Evolutionary conservation across 2,329 filamentous ascomycete species (phyloP).

Genomic region (Fusarium temperatum): DNA sequence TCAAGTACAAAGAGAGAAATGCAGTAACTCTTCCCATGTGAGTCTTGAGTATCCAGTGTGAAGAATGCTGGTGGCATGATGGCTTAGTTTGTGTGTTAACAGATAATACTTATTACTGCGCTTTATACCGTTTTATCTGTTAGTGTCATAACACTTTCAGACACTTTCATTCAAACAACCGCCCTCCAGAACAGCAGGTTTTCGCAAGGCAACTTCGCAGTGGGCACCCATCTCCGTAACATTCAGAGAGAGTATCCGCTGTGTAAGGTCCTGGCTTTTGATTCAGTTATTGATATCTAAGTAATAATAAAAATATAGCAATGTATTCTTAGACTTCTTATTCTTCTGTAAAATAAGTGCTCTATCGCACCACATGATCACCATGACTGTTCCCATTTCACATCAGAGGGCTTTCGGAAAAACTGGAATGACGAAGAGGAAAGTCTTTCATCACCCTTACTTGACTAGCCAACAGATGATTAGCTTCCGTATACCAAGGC

Average conservation of each 20-base stretch:
- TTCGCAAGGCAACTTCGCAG: accelerated
- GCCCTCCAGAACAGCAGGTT: accelerated
- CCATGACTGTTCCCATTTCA: too few relatives aligned
- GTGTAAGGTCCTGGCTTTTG: too few relatives aligned
- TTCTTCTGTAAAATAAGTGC: too few relatives aligned
- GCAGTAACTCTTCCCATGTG: accelerated
- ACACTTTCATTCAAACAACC: background rate
- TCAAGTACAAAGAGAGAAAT: background rate
- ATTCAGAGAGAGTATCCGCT: accelerated
- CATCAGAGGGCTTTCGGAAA: background rate
- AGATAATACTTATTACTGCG: background rate
- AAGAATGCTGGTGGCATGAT: too few relatives aligned
- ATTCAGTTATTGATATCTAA: too few relatives aligned
- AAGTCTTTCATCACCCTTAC: background rate
- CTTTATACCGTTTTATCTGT: accelerated
- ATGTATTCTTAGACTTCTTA: background rate
- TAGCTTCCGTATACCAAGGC: background rate
- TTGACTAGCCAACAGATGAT: too few relatives aligned
- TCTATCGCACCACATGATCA: background rate
- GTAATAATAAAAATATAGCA: too few relatives aligned
- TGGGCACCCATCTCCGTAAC: accelerated
- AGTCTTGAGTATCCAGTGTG: accelerated
- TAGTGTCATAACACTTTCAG: background rate
- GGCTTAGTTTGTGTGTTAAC: background rate
- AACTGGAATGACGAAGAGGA: background rate